These are phyloP conservation scores for Rhynchosporium graminicola DNA, from an alignment of 2,329 filamentous ascomycete genomes.

Conservation along the genomic window DNA sequence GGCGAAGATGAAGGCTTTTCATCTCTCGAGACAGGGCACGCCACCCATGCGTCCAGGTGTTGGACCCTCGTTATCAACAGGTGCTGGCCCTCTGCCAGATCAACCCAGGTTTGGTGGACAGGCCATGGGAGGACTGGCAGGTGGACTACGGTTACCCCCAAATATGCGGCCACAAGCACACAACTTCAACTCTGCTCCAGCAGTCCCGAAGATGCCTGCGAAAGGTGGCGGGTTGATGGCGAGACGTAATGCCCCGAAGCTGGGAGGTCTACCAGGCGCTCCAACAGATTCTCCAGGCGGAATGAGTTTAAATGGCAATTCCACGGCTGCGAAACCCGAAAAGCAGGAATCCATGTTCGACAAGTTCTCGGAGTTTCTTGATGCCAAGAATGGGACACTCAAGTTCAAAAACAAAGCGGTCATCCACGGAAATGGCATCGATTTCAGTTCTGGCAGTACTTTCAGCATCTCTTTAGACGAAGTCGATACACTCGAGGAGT, in stretches of 20 bases:
- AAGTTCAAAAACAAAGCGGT: constrained; percentile 92
- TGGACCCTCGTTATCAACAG: constrained; percentile 40
- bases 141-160: constrained; percentile 45
- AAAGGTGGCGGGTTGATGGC: constrained; percentile 62
- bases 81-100: constrained; percentile 36
- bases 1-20: constrained; percentile 70
- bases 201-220: constrained; percentile 44
- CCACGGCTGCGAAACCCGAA: constrained; percentile 35
- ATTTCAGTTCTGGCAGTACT: constrained; percentile 85
- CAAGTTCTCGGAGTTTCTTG: constrained; percentile 79
- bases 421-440: constrained; percentile 84
- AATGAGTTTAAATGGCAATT: constrained; percentile 23
- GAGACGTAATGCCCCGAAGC: constrained; percentile 61
- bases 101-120: constrained; percentile 26
- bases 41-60: constrained; percentile 43
- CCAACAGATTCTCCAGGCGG: constrained; percentile 27
- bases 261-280: constrained; percentile 44
- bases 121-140: constrained; percentile 45
- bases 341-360: constrained; percentile 54
- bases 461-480: constrained; percentile 96
- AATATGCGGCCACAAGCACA: constrained; percentile 50
- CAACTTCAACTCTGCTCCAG: constrained; percentile 52
- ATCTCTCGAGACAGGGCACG: constrained; percentile 62
- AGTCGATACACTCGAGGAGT: constrained; percentile 86
- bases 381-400: constrained; percentile 86